A percentile compares a stretch with the other conserved stretches of the same genome.
Evolutionary conservation across 192 early-diverging fungal species (phyloP).

Genomic region (Coemansia sp.): DNA sequence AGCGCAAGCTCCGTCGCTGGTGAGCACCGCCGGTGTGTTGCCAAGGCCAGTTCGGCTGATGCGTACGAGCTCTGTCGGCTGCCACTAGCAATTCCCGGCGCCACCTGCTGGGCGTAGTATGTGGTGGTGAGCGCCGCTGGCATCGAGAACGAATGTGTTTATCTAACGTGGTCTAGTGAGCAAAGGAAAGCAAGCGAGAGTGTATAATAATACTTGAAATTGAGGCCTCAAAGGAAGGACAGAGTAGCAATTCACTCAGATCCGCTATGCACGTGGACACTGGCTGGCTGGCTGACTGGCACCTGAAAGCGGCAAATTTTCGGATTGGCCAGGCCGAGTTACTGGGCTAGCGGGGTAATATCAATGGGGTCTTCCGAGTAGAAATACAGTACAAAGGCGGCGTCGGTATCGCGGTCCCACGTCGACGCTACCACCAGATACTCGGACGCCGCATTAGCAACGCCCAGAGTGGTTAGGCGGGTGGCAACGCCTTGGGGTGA

Average conservation of each 20-base stretch:
- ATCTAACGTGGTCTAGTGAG: background rate
- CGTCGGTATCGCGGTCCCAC: constrained; percentile 32
- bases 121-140: constrained; percentile 8
- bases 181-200: background rate
- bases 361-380: constrained; percentile 40
- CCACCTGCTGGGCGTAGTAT: background rate
- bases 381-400: constrained; percentile 48
- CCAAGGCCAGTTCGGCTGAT: background rate
- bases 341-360: constrained; percentile 14
- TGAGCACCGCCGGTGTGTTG: background rate
- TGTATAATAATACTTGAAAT: background rate
- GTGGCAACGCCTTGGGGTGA: constrained; percentile 48
- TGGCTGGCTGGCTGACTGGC: background rate
- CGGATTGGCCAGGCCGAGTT: background rate
- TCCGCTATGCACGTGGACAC: background rate
- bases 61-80: background rate
- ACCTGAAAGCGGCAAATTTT: constrained; percentile 11
- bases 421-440: constrained; percentile 42
- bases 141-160: background rate
- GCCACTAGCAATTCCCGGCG: background rate
- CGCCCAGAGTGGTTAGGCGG: constrained; percentile 20
- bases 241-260: no score
- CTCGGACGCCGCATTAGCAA: constrained; percentile 18
- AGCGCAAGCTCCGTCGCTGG: background rate
- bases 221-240: background rate